Percentiles rank a stretch among this genome's conserved stretches.
These are phyloP conservation scores for Theobroma grandiflorum DNA, from an alignment of 441 rosid species.

Conservation along the genomic window DNA sequence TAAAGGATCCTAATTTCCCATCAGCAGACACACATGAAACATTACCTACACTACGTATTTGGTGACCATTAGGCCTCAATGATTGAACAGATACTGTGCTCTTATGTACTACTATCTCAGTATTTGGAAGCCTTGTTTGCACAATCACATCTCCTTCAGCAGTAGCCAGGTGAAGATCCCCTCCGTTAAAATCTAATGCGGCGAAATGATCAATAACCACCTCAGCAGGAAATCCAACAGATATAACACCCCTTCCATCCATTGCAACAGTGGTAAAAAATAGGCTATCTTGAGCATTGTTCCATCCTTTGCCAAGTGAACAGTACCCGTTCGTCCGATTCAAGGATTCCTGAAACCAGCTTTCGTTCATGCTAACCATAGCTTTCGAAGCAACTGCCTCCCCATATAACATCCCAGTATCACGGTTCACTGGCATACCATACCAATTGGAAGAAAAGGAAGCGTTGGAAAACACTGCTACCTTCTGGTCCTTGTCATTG, in stretches of 20 bases:
- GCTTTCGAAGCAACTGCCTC: conserved; percentile 37
- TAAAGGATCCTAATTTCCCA: background rate
- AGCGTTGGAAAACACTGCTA: conserved; percentile 49
- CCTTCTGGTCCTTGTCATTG: conserved; percentile 29
- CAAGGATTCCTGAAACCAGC: conserved; percentile 44
- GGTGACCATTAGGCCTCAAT: conserved; percentile 23
- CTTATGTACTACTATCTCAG: conserved; percentile 24
- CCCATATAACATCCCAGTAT: conserved; percentile 47
- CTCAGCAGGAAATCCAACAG: conserved; percentile 47
- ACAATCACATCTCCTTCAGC: conserved; percentile 45
- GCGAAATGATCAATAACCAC: conserved; percentile 34
- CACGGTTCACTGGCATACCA: conserved; percentile 46
- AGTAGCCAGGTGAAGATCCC: conserved; percentile 46
- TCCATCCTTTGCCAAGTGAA: conserved; percentile 40
- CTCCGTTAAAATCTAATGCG: conserved; percentile 45
- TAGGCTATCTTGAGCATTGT: conserved; percentile 30
- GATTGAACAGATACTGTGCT: conserved; percentile 30
- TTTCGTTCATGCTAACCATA: conserved; percentile 27
- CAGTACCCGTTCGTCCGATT: conserved; percentile 37
- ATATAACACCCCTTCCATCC: conserved; percentile 51
- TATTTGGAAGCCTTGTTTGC: conserved; percentile 34
- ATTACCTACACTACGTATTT: background rate
- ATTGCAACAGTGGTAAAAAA: conserved; percentile 44
- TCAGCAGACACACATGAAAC: conserved; percentile 27
- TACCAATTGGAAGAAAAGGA: conserved; percentile 52